phyloP scores from a whole-genome alignment of 495 filamentous ascomycete genomes.

The Penicillium nucicola region DNA sequence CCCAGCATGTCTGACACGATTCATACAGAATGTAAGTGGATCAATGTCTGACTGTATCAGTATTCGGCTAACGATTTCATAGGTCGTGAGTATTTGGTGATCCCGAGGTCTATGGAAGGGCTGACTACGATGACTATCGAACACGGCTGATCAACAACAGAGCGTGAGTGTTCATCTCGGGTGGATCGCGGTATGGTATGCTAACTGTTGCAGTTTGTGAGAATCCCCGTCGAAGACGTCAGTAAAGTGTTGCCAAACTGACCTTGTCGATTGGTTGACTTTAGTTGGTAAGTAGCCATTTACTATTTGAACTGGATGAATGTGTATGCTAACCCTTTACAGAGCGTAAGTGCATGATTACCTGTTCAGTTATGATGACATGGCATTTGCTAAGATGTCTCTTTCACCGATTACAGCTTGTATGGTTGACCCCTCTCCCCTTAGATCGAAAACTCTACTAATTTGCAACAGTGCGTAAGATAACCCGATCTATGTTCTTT shows the following conservation, averaged over 20 bases:
- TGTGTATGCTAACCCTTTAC: background rate
- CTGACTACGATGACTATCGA: background rate
- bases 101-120: background rate
- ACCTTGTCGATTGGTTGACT: background rate
- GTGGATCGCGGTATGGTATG: background rate
- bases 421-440: background rate
- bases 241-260: background rate
- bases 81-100: background rate
- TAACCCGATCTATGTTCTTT: background rate
- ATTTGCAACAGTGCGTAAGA: background rate
- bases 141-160: background rate
- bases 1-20: background rate
- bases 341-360: background rate
- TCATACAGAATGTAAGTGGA: constrained; percentile 12
- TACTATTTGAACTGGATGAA: no score
- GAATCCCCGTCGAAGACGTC: background rate
- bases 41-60: background rate
- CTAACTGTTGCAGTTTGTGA: background rate
- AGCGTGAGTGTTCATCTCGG: background rate
- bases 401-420: background rate
- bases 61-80: background rate
- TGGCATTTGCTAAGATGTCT: background rate
- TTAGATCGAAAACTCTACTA: background rate
- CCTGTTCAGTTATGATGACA: background rate
- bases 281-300: background rate